Base-by-base conservation (phyloP, 352 stramenopile genomes). In the Pythium biforme region DNA sequence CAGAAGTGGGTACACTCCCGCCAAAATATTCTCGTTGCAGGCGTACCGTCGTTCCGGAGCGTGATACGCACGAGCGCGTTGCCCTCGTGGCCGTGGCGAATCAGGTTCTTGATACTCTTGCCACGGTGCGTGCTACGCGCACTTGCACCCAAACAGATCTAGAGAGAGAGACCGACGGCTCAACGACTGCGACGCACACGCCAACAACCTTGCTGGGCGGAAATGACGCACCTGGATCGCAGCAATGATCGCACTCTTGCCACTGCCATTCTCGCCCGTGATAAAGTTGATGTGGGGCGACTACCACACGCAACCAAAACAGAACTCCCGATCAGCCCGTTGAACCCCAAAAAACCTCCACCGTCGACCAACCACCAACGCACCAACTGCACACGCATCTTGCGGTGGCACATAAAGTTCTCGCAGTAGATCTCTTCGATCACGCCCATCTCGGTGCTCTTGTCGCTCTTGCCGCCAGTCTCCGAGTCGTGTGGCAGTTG, bases 401-500 rank as follows among this genome's bases (percentile, higher is more conserved):
- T 97, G 53, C 86, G 88, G 66, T 99, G 96, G 73, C 95, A 99
- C 97, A 99, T 99, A 73, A 99, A 99, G 70, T 99, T 98, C 68
- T 98, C 92, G 49, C 93, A 92, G 77, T 98, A 98, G 31, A 99
- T 96, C 64, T 96, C 85, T 20, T 95, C 80, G 40, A 99, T 96
- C 34, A 99, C 84, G 5, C 97, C 97, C 61, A 97, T 94, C 66
- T 98, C 83, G n/a, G 71, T 79, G 50, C 65, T 79, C 51, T 69
- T 43, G 12, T 69, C 64, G 55, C 78, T 66, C 40, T 68, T 73
- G 29, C 40, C 50, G 46, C 20, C 63, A 12, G n/a, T 37, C 19
- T 43, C n/a, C 29, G 8, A 12, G 34, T 41, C 40, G 39, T 43
- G 10, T 25, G 31, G 33, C 33, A 57, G 34, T 49, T 54, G 33